A percentile compares a stretch with the other conserved stretches of the same genome.
phyloP scores from a whole-genome alignment of 345 rosid species.

The Balakata baccata region DNA sequence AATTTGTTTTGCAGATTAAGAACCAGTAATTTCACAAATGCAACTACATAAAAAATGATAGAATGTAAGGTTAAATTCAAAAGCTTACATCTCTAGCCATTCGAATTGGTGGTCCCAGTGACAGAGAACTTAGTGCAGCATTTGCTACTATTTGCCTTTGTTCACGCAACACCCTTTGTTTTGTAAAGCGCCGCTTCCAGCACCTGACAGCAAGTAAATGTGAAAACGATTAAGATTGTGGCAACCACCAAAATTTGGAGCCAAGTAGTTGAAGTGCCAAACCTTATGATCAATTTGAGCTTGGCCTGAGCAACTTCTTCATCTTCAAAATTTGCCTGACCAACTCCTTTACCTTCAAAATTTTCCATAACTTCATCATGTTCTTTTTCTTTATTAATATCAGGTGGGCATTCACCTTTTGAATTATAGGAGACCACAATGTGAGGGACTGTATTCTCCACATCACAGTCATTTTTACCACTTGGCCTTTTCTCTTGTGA shows the following conservation, averaged over 20 bases:
- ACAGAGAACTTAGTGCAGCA: constrained; percentile 67
- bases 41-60: not conserved
- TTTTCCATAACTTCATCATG: constrained; percentile 31
- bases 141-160: constrained; percentile 62
- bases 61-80: not conserved
- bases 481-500: constrained; percentile 39
- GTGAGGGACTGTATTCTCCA: constrained; percentile 31
- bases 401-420: constrained; percentile 36
- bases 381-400: constrained; percentile 36
- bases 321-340: constrained; percentile 40
- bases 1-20: not conserved
- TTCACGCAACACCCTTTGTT: constrained; percentile 53
- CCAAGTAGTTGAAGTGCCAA: constrained; percentile 19
- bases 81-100: constrained; percentile 56
- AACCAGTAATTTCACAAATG: not conserved
- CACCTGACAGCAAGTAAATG: constrained; percentile 46
- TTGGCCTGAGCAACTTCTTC: constrained; percentile 65
- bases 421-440: constrained; percentile 26
- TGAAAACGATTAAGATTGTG: not conserved
- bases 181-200: constrained; percentile 75
- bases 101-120: constrained; percentile 71
- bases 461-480: constrained; percentile 16
- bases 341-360: constrained; percentile 51
- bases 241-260: constrained; percentile 9
- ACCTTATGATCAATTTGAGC: constrained; percentile 86